Percentiles rank a stretch among this genome's conserved stretches.
Conservation (phyloP, 805 yeast genomes). For the Crinitomyces ghanaensis region DNA sequence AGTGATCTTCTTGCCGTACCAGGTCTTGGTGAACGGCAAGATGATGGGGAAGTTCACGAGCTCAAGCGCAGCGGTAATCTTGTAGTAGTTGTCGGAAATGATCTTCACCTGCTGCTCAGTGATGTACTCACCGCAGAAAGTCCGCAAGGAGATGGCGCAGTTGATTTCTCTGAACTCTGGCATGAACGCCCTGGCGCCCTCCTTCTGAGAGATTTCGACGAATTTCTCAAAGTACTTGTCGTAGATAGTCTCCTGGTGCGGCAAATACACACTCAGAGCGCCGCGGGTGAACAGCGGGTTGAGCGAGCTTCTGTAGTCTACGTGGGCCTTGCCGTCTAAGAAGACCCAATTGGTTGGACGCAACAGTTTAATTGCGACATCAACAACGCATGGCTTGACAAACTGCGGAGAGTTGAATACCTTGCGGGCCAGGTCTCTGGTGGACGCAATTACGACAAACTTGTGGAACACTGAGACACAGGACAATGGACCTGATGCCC, state of each 20-base stretch:
- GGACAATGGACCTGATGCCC: slow-evolving; percentile 89
- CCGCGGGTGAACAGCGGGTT: slow-evolving; percentile 79
- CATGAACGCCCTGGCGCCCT: slow-evolving; percentile 70
- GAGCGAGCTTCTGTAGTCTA: slow-evolving; percentile 82
- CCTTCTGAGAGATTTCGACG: slow-evolving; percentile 40
- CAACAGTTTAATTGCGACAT: slow-evolving; percentile 86
- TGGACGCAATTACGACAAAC: slow-evolving; percentile 87
- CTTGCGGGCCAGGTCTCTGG: slow-evolving; percentile 80
- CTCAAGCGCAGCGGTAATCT: slow-evolving; percentile 91
- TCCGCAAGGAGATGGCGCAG: slow-evolving; percentile 86
- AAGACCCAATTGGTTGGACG: slow-evolving; percentile 98
- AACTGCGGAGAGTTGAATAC: slow-evolving; percentile 72
- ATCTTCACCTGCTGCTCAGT: slow-evolving; percentile 80
- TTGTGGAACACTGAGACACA: slow-evolving; percentile 98
- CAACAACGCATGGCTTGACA: slow-evolving; percentile 97
- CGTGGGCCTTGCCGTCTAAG: slow-evolving; percentile 89
- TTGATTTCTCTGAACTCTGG: slow-evolving; percentile 89
- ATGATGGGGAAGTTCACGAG: slow-evolving; percentile 96
- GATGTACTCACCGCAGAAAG: slow-evolving; percentile 93
- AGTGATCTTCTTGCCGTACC: slow-evolving; percentile 93
- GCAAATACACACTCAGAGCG: slow-evolving; percentile 77
- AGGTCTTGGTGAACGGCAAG: slow-evolving; percentile 89
- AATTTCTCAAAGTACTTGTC: slow-evolving; percentile 68
- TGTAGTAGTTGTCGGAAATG: slow-evolving; percentile 85
- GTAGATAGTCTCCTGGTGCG: slow-evolving; percentile 74